Conservation (phyloP, 352 stramenopile genomes). For the Globisporangium cederbergense region DNA sequence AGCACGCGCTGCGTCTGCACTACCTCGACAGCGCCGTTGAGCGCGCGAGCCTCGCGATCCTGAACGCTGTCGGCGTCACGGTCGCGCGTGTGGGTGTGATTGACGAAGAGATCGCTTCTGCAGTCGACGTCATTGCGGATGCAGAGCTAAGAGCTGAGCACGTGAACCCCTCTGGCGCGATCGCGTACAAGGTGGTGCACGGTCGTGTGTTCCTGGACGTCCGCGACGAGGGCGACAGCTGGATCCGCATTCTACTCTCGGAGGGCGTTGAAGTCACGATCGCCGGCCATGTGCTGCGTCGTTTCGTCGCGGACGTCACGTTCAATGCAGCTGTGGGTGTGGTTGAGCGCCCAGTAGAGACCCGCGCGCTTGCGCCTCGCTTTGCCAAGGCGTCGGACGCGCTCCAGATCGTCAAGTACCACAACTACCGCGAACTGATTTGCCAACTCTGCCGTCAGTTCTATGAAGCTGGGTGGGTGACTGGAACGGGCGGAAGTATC, state of each 20-base stretch:
- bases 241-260: slow-evolving; percentile 51
- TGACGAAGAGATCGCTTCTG: neutral
- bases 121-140: slow-evolving; percentile 18
- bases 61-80: slow-evolving; percentile 47
- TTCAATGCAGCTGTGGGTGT: slow-evolving; percentile 7
- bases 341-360: slow-evolving; percentile 17
- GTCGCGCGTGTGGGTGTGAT: slow-evolving; percentile 11
- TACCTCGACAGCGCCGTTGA: slow-evolving; percentile 65
- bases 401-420: slow-evolving; percentile 35
- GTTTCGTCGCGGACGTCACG: slow-evolving; percentile 40
- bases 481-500: slow-evolving; percentile 93
- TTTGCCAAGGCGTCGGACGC: slow-evolving; percentile 45
- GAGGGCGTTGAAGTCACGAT: slow-evolving; percentile 36
- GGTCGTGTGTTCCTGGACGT: slow-evolving; percentile 59
- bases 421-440: slow-evolving; percentile 56
- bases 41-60: slow-evolving; percentile 53
- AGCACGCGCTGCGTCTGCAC: slow-evolving; percentile 45
- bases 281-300: slow-evolving; percentile 26
- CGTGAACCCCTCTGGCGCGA: slow-evolving; percentile 19
- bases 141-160: slow-evolving; percentile 49
- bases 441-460: slow-evolving; percentile 75
- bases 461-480: slow-evolving; percentile 90
- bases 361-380: slow-evolving; percentile 23
- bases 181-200: slow-evolving; percentile 35
- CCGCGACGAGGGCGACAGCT: slow-evolving; percentile 66